phyloP scores from a whole-genome alignment of 768 basidiomycete species.

The Sistotremastrum suecicum region DNA sequence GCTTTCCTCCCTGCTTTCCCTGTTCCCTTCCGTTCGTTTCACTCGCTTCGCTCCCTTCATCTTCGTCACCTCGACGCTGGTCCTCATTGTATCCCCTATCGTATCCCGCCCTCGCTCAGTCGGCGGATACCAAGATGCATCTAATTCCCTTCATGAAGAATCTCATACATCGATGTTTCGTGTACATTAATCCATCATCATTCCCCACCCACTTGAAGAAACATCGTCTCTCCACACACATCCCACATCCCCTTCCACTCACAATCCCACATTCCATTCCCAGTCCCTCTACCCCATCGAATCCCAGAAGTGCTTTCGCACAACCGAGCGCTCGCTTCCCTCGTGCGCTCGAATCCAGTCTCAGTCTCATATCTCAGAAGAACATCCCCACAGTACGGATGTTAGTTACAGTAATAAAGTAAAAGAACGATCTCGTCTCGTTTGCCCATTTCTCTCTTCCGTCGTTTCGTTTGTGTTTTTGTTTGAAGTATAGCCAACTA shows the following conservation, averaged over 20 bases:
- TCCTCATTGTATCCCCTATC: conserved; percentile 7
- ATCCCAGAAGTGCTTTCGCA: conserved; percentile 4
- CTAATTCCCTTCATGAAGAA: conserved; percentile 9
- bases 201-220: conserved; percentile 34
- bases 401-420: no score
- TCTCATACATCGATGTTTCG: conserved; percentile 29
- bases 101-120: conserved; percentile 17
- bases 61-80: conserved; percentile 3
- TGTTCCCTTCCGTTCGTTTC: conserved; percentile 2
- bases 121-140: conserved; percentile 4
- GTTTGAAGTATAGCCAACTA: no score
- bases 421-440: no score
- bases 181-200: conserved; percentile 20
- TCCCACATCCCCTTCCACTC: no score
- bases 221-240: conserved; percentile 29
- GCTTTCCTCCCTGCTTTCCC: background rate
- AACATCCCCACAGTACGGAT: no score
- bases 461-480: no score
- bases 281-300: no score
- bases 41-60: background rate
- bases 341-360: background rate
- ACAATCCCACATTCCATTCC: no score
- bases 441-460: no score
- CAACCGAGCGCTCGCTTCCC: conserved; percentile 2
- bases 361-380: background rate